Evolutionary conservation across 164 flowering plant species (phyloP).

Genomic region (Amborella trichopoda): DNA sequence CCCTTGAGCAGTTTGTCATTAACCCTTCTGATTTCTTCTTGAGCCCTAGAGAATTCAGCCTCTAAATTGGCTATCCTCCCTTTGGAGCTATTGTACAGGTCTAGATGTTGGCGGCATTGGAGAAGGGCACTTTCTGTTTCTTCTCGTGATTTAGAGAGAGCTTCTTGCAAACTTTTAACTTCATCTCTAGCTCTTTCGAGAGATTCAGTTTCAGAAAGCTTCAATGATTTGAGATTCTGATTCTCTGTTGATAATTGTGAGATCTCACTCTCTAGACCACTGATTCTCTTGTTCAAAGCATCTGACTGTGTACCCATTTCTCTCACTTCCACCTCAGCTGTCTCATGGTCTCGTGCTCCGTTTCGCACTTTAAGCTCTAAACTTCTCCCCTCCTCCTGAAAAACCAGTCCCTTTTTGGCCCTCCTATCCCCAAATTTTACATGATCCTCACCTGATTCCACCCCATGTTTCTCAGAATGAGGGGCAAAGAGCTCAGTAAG

Average conservation of each 20-base stretch:
- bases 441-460: conserved; percentile 14
- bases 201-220: conserved; percentile 19
- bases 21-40: conserved; percentile 42
- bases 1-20: conserved; percentile 30
- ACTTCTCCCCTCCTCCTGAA: conserved; percentile 12
- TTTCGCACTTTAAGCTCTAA: conserved; percentile 1
- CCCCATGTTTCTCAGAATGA: neutral
- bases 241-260: conserved; percentile 24
- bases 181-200: conserved; percentile 28
- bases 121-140: conserved; percentile 44
- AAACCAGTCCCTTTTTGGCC: conserved; percentile 14
- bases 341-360: conserved; percentile 4
- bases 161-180: conserved; percentile 30
- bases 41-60: conserved; percentile 32
- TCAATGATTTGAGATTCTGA: conserved; percentile 14
- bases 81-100: conserved; percentile 44
- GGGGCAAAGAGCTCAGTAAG: conserved; percentile 33
- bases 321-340: conserved; percentile 12
- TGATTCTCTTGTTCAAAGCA: neutral
- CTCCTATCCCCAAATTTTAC: conserved; percentile 17
- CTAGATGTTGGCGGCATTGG: conserved; percentile 38
- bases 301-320: conserved; percentile 4
- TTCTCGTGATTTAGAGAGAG: conserved; percentile 30
- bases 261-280: conserved; percentile 9
- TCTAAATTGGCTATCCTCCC: conserved; percentile 48